Conservation (phyloP, 768 basidiomycete species). For the Russula emetica region DNA sequence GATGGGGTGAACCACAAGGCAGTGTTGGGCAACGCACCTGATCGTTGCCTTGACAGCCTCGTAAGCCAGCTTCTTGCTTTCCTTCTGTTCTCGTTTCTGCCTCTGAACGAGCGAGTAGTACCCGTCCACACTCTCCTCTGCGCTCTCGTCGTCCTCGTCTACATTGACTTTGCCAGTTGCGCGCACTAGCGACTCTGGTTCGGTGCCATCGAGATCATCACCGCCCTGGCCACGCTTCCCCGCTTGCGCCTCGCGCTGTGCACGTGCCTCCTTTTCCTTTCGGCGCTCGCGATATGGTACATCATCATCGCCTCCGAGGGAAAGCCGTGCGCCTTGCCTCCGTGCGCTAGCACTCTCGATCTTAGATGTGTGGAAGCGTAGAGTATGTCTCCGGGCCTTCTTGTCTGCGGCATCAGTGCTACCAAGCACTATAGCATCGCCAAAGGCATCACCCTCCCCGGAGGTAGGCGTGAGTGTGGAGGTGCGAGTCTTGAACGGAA, state of each 20-base stretch:
- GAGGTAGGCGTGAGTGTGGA: slow-evolving; percentile 27
- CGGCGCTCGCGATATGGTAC: slow-evolving; percentile 79
- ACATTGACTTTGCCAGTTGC: slow-evolving; percentile 34
- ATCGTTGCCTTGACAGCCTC: slow-evolving; percentile 56
- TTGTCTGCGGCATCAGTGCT: slow-evolving; percentile 80
- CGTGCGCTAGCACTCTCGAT: slow-evolving; percentile 79
- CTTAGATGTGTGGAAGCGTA: slow-evolving; percentile 90
- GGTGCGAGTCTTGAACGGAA: slow-evolving; percentile 30
- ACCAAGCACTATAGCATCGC: slow-evolving; percentile 68
- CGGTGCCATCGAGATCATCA: slow-evolving; percentile 61
- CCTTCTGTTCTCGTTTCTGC: slow-evolving; percentile 64
- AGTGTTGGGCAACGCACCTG: slow-evolving; percentile 43
- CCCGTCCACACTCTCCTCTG: slow-evolving; percentile 52
- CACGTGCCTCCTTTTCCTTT: slow-evolving; percentile 55
- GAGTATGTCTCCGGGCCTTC: slow-evolving; percentile 68
- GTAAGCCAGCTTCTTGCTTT: slow-evolving; percentile 76
- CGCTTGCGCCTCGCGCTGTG: slow-evolving; percentile 50
- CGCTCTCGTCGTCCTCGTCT: slow-evolving; percentile 39
- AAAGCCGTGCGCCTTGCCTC: slow-evolving; percentile 67
- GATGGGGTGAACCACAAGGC: not conserved
- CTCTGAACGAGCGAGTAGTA: slow-evolving; percentile 91
- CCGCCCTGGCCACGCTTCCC: slow-evolving; percentile 51
- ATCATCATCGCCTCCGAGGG: slow-evolving; percentile 90
- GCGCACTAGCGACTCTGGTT: slow-evolving; percentile 38
- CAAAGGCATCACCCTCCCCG: slow-evolving; percentile 48